phyloP scores from a whole-genome alignment of 2,329 filamentous ascomycete genomes.

The Cryphonectria nitschkei region DNA sequence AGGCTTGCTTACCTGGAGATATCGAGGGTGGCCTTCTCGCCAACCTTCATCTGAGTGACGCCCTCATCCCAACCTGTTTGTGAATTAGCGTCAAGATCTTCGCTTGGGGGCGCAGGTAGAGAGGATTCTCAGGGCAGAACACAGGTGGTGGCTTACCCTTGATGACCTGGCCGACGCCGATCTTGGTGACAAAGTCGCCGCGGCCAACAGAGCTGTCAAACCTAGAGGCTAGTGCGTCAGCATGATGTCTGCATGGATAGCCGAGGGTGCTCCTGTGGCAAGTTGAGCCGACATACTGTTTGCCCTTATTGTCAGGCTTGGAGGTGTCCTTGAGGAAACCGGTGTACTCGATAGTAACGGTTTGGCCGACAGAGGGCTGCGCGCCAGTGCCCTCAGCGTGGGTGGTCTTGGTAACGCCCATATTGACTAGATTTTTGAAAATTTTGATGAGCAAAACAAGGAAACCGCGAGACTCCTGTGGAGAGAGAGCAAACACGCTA shows the following conservation, averaged over 20 bases:
- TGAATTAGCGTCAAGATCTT: slow-evolving; percentile 25
- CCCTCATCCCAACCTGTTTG: slow-evolving; percentile 79
- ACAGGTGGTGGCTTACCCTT: slow-evolving; percentile 61
- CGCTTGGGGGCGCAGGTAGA: not conserved
- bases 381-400: slow-evolving; percentile 64
- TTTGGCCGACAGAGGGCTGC: slow-evolving; percentile 68
- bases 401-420: slow-evolving; percentile 75
- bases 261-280: not conserved
- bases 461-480: slow-evolving; percentile 20
- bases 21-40: slow-evolving; percentile 84
- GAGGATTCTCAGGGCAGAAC: not conserved
- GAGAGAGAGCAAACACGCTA: slow-evolving; percentile 10
- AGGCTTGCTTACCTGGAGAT: slow-evolving; percentile 71
- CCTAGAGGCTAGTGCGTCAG: slow-evolving; percentile 51
- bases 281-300: slow-evolving; percentile 59
- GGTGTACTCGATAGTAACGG: slow-evolving; percentile 87
- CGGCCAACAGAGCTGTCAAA: slow-evolving; percentile 87
- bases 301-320: slow-evolving; percentile 67
- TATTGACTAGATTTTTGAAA: slow-evolving; percentile 44
- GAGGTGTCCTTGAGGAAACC: slow-evolving; percentile 77
- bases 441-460: slow-evolving; percentile 15
- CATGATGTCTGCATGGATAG: slow-evolving; percentile 23
- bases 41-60: slow-evolving; percentile 82
- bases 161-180: slow-evolving; percentile 86
- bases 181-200: slow-evolving; percentile 74